A percentile compares a stretch with the other conserved stretches of the same genome.
These are phyloP conservation scores for Odonthalia washingtoniensis DNA, from an alignment of 31 red algal genomes.

Conservation along the genomic window DNA sequence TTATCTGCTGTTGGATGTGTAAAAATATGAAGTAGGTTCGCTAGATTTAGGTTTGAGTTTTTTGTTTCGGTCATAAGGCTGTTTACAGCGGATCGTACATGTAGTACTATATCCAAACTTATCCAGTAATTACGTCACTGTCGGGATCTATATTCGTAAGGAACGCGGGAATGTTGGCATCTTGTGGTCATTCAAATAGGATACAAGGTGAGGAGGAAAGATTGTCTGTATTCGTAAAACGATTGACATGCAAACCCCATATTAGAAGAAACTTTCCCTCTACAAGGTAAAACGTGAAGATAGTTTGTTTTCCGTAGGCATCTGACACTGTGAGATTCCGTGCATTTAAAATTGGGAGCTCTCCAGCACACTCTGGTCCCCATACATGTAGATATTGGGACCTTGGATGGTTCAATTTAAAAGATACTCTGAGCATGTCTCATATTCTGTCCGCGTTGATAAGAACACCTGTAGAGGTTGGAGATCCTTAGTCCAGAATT, in stretches of 20 bases:
- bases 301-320: too few relatives aligned
- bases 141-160: constrained; percentile 12
- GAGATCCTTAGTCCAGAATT: too few relatives aligned
- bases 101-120: background rate
- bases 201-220: background rate
- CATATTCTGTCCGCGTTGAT: too few relatives aligned
- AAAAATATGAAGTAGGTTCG: constrained; percentile 15
- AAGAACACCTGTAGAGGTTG: too few relatives aligned
- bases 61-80: background rate
- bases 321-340: too few relatives aligned
- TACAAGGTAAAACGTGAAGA: too few relatives aligned
- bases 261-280: background rate
- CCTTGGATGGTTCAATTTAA: too few relatives aligned
- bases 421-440: too few relatives aligned
- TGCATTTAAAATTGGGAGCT: too few relatives aligned
- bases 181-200: background rate
- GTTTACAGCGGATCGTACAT: background rate
- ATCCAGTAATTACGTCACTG: constrained; percentile 3
- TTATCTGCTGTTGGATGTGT: background rate
- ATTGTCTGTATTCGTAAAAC: background rate
- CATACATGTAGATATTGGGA: too few relatives aligned
- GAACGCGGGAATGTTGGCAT: background rate
- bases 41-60: background rate
- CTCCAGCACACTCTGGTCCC: too few relatives aligned
- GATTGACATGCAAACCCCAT: background rate